These are phyloP conservation scores for Pyrenophora graminea DNA, from an alignment of 2,329 filamentous ascomycete genomes.

Conservation along the genomic window DNA sequence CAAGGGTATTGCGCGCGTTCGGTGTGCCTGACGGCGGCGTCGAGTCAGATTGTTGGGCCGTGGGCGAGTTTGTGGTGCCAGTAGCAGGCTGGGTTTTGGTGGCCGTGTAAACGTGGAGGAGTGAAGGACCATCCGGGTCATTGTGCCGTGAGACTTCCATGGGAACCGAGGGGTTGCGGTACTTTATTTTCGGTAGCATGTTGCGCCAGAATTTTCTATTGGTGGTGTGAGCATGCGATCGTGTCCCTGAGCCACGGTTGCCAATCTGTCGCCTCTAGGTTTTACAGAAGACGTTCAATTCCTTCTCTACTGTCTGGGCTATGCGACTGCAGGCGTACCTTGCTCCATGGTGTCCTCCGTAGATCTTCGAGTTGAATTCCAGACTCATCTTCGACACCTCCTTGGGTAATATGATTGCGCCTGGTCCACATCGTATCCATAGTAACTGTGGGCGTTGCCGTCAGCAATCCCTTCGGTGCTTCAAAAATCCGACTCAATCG, in stretches of 20 bases:
- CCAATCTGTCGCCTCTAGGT: not conserved
- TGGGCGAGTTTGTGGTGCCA: constrained; percentile 15
- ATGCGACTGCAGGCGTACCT: constrained; percentile 56
- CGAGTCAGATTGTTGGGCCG: constrained; percentile 21
- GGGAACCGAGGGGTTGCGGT: constrained; percentile 82
- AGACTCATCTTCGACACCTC: constrained; percentile 76
- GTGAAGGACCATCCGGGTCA: constrained; percentile 46
- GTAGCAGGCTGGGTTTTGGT: constrained; percentile 21
- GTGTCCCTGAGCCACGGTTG: not conserved
- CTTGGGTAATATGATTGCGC: constrained; percentile 78
- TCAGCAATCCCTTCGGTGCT: constrained; percentile 10
- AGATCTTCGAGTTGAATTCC: constrained; percentile 66
- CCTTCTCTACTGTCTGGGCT: too few species aligned
- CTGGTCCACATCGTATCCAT: constrained; percentile 76
- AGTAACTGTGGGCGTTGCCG: constrained; percentile 61
- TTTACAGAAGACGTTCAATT: too few species aligned
- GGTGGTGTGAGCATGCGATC: not conserved
- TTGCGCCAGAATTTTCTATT: constrained; percentile 84
- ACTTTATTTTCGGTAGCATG: constrained; percentile 86
- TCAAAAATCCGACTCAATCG: not conserved
- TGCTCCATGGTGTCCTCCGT: constrained; percentile 72
- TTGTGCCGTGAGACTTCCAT: constrained; percentile 78
- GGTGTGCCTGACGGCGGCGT: constrained; percentile 26
- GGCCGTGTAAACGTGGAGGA: constrained; percentile 41
- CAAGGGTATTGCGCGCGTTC: constrained; percentile 28